Conservation (phyloP, 2,329 filamentous ascomycete genomes). For the Raffaelea deltoideospora region DNA sequence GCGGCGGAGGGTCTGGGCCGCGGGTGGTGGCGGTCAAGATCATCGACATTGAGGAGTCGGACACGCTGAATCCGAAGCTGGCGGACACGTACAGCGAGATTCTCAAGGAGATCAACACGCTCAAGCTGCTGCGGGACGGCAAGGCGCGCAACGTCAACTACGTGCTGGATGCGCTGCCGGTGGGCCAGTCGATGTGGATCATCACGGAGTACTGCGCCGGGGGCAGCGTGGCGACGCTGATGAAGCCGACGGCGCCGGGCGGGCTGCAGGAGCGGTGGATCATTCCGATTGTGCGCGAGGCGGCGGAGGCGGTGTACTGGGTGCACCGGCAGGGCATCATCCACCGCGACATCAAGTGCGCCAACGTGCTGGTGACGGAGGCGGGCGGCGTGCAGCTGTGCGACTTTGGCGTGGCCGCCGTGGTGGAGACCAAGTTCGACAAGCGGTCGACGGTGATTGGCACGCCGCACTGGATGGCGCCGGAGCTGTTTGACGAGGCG, state of each 20-base stretch:
- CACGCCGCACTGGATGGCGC: slow-evolving; percentile 78
- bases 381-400: slow-evolving; percentile 64
- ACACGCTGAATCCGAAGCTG: slow-evolving; percentile 48
- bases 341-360: slow-evolving; percentile 58
- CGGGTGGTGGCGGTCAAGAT: slow-evolving; percentile 58
- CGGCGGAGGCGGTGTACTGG: slow-evolving; percentile 50
- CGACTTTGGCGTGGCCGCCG: slow-evolving; percentile 71
- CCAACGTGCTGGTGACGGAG: slow-evolving; percentile 69
- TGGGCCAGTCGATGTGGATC: slow-evolving; percentile 75
- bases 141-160: slow-evolving; percentile 68
- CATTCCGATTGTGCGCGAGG: slow-evolving; percentile 44
- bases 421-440: slow-evolving; percentile 58
- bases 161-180: slow-evolving; percentile 63
- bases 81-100: slow-evolving; percentile 56
- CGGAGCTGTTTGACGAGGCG: slow-evolving; percentile 53
- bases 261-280: slow-evolving; percentile 46
- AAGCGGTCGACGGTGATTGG: slow-evolving; percentile 72
- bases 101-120: slow-evolving; percentile 51
- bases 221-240: slow-evolving; percentile 61
- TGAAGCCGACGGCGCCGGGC: slow-evolving; percentile 50
- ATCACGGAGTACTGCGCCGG: slow-evolving; percentile 77
- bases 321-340: slow-evolving; percentile 55
- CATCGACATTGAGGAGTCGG: slow-evolving; percentile 67
- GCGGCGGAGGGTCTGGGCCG: too few relatives aligned
- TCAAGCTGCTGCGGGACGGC: slow-evolving; percentile 58